phyloP scores from a whole-genome alignment of 352 stramenopile species.

The Phytophthora meadii region DNA sequence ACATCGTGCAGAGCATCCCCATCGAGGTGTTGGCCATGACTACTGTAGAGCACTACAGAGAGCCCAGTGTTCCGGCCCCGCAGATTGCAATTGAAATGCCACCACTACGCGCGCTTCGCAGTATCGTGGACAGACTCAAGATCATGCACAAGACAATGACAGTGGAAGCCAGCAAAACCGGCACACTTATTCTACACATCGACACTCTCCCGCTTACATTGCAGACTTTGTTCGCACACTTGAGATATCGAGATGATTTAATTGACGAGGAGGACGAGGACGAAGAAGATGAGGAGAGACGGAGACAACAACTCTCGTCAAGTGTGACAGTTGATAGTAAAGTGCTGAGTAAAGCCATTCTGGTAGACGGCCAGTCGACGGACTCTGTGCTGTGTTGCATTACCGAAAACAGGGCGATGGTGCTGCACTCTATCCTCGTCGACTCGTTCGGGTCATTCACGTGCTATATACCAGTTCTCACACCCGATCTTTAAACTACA shows the following conservation, averaged over 20 bases:
- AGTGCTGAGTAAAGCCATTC: constrained; percentile 78
- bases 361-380: constrained; percentile 73
- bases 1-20: constrained; percentile 87
- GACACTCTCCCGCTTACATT: constrained; percentile 73
- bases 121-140: constrained; percentile 78
- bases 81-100: constrained; percentile 88
- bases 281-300: constrained; percentile 35
- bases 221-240: constrained; percentile 80
- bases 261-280: constrained; percentile 55
- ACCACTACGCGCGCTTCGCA: constrained; percentile 65
- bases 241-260: constrained; percentile 78
- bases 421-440: constrained; percentile 80
- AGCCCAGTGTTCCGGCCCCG: constrained; percentile 77
- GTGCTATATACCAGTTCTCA: constrained; percentile 83
- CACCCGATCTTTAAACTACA: constrained; percentile 48
- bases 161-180: constrained; percentile 73
- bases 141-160: constrained; percentile 78
- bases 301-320: constrained; percentile 39
- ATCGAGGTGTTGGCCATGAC: constrained; percentile 84
- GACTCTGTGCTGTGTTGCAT: constrained; percentile 83
- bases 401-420: constrained; percentile 80
- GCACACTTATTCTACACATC: constrained; percentile 75
- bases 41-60: constrained; percentile 72
- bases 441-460: constrained; percentile 84
- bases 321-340: constrained; percentile 84